Conservation (phyloP, 1,284 basidiomycete species). For the Xerocomus nothofagi region DNA sequence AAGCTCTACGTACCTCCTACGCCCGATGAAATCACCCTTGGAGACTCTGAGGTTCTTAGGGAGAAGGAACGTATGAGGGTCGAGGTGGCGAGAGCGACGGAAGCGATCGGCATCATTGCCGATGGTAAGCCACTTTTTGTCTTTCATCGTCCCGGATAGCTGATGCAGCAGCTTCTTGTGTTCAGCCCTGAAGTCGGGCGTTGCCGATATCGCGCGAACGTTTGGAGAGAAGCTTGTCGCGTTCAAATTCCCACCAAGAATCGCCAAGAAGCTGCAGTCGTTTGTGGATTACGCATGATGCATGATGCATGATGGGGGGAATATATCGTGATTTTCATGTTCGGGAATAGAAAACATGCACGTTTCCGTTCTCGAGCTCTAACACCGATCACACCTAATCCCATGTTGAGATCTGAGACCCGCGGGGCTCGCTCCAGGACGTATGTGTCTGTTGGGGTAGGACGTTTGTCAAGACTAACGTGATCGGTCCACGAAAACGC, state of each 20-base stretch:
- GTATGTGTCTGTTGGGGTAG: no score
- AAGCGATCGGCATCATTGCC: constrained; percentile 52
- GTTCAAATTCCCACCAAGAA: constrained; percentile 73
- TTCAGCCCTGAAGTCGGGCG: constrained; percentile 66
- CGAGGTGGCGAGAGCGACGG: constrained; percentile 53
- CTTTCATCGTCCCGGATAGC: neutral
- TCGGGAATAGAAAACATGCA: neutral
- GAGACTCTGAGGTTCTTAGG: constrained; percentile 27
- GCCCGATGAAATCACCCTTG: constrained; percentile 37
- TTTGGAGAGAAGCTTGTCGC: constrained; percentile 75
- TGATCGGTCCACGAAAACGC: no score
- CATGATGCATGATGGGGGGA: constrained; percentile 16
- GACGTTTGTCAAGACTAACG: no score
- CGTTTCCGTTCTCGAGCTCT: neutral
- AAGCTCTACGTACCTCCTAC: constrained; percentile 39
- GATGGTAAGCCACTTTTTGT: constrained; percentile 47
- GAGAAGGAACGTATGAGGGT: constrained; percentile 37
- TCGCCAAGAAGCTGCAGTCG: constrained; percentile 64
- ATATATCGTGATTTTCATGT: neutral
- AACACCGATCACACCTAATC: no score
- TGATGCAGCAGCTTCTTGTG: constrained; percentile 8
- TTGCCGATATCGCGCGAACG: constrained; percentile 65
- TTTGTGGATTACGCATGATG: constrained; percentile 60
- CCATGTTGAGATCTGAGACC: neutral
- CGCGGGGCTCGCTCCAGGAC: neutral